Evolutionary conservation across 768 basidiomycete genomes (phyloP).

Genomic region (Aureoboletus auriporus): DNA sequence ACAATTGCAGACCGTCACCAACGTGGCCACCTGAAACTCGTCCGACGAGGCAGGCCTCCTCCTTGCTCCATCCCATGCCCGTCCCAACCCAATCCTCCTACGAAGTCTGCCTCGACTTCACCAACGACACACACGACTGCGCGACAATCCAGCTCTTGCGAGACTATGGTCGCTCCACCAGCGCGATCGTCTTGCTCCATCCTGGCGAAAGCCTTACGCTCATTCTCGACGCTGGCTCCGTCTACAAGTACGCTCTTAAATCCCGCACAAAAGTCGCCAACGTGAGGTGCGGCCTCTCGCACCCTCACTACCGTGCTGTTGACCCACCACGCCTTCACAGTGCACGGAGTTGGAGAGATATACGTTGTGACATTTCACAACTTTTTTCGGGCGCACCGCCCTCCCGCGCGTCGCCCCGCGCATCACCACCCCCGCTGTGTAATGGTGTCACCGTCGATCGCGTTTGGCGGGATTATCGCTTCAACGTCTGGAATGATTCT

Average conservation of each 20-base stretch:
- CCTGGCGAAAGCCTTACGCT: slow-evolving; percentile 63
- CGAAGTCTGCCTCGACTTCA: slow-evolving; percentile 65
- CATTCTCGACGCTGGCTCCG: slow-evolving; percentile 63
- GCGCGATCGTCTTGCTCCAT: slow-evolving; percentile 52
- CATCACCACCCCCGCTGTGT: slow-evolving; percentile 34
- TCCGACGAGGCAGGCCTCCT: slow-evolving; percentile 23
- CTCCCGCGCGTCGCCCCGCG: slow-evolving; percentile 30
- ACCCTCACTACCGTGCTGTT: slow-evolving; percentile 2
- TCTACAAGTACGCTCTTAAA: slow-evolving; percentile 69
- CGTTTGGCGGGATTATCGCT: slow-evolving; percentile 63
- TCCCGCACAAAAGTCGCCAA: slow-evolving; percentile 60
- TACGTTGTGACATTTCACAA: slow-evolving; percentile 57
- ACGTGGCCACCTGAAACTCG: slow-evolving; percentile 28
- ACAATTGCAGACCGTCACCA: slow-evolving; percentile 20
- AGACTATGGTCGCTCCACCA: slow-evolving; percentile 56
- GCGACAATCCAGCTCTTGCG: slow-evolving; percentile 61
- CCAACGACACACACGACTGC: slow-evolving; percentile 63
- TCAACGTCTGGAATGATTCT: slow-evolving; percentile 58
- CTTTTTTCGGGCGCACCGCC: slow-evolving; percentile 43
- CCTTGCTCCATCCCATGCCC: slow-evolving; percentile 44
- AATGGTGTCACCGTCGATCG: slow-evolving; percentile 62
- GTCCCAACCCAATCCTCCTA: slow-evolving; percentile 49
- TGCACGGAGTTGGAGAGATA: slow-evolving; percentile 63
- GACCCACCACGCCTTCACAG: slow-evolving; percentile 30
- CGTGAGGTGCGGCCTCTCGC: slow-evolving; percentile 50